Evolutionary conservation across 2,329 filamentous ascomycete species (phyloP), one percentile per base, ranked within the genome.

Genomic region (Claviceps maximensis): DNA sequence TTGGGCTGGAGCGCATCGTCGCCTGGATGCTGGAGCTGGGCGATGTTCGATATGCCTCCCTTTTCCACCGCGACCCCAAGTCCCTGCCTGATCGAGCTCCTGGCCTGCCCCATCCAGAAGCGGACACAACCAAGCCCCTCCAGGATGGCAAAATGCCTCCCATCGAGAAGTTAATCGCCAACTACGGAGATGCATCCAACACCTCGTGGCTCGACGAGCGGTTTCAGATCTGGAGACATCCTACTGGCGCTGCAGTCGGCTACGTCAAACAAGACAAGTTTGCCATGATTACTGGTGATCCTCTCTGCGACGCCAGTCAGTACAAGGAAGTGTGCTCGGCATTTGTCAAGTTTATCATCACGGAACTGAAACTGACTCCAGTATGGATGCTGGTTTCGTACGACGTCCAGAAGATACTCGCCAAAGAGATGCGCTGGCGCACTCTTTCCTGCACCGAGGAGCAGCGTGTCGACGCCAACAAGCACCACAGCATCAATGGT

Each of bases 121-220:
- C 89, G 7, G 89, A 89, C 63, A 96, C 90, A 0, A 77, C 70
- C 13, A 70, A 71, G 58, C 64, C 65, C 47, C 69, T 69, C 12
- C 59, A 69, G 59, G 74, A 69, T 53, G 75, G 72, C 63, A 75
- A 83, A 49, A 73, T 86, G 52, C 89, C 89, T 50, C 77, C 87
- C 0, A 66, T 96, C 5, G 87, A 90, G 65, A 86, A 95, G 64
- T 82, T 96, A 44, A 89, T 96, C 66, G 89, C 89, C 63, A 96
- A 96, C 68, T 96, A 96, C 60, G 90, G 90, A 57, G 90, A 96
- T 67, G 89, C 90, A 2, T 89, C 89, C 49, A 94, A 95, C 63
- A 96, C 90, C 0, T 93, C 89, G 0, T 96, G 89, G 89, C 79
- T 93, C 8, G 90, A 96, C 65, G 86, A 89, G 7, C 83, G 89